These are phyloP conservation scores for Eutrema heterophyllum DNA, from an alignment of 345 rosid genomes.

Conservation along the genomic window DNA sequence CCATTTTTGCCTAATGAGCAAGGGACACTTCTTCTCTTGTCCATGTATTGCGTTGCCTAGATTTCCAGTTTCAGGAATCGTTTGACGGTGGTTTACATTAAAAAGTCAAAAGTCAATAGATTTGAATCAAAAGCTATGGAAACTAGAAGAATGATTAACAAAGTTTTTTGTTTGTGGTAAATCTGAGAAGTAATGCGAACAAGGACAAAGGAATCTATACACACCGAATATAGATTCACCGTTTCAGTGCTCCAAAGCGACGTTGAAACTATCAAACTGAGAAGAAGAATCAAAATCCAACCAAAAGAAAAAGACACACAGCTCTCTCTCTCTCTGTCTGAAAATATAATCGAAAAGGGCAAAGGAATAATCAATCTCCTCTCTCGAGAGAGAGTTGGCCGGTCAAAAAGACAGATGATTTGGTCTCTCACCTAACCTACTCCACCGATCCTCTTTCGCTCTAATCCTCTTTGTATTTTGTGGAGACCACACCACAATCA, in stretches of 20 bases:
- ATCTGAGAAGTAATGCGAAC: too few species aligned
- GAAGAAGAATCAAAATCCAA: background rate
- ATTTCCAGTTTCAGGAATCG: background rate
- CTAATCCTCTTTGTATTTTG: background rate
- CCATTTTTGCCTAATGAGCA: background rate
- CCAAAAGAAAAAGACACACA: too few species aligned
- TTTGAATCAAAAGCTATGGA: too few species aligned
- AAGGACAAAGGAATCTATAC: too few species aligned
- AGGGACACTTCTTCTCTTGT: too few species aligned
- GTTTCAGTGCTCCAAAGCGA: slow-evolving; percentile 1
- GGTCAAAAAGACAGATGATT: slow-evolving; percentile 23
- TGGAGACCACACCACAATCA: background rate
- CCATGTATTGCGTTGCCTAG: background rate
- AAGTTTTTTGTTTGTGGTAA: too few species aligned
- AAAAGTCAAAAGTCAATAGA: background rate
- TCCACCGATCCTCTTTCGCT: background rate
- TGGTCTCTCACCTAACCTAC: slow-evolving; percentile 8
- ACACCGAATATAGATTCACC: background rate
- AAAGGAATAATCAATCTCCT: background rate
- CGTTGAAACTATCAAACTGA: background rate
- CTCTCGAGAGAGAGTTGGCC: background rate
- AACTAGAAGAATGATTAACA: too few species aligned
- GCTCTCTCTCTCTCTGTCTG: too few species aligned
- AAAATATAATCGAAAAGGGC: background rate
- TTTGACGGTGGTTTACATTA: background rate